Evolutionary conservation across 2,329 filamentous ascomycete species (phyloP).

Genomic region (Lizonia empirigonia): DNA sequence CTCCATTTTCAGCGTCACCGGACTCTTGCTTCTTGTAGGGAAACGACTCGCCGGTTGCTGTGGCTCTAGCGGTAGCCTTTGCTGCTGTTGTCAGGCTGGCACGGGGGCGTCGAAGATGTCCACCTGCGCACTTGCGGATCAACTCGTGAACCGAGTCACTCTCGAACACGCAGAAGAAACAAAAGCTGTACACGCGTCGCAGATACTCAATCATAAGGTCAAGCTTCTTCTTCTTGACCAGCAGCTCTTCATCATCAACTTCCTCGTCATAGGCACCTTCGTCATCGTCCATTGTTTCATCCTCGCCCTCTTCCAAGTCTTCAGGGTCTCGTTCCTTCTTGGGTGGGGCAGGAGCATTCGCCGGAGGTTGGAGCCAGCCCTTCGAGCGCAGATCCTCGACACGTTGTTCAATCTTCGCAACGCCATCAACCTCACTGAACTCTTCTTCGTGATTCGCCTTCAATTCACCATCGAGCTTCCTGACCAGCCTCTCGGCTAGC

Average conservation of each 20-base stretch:
- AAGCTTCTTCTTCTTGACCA: constrained; percentile 94
- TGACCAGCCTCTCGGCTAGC: constrained; percentile 79
- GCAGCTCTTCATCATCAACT: constrained; percentile 83
- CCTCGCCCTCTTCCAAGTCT: constrained; percentile 78
- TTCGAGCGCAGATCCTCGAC: constrained; percentile 80
- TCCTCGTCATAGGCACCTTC: constrained; percentile 74
- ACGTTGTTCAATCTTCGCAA: constrained; percentile 80
- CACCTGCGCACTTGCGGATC: constrained; percentile 92
- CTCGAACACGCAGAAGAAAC: constrained; percentile 99
- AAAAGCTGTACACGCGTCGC: constrained; percentile 96
- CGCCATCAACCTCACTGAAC: constrained; percentile 61
- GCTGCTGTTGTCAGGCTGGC: constrained; percentile 82
- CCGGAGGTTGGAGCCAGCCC: constrained; percentile 74
- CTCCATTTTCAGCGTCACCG: constrained; percentile 68
- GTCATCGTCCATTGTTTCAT: constrained; percentile 63
- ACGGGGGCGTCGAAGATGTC: constrained; percentile 90
- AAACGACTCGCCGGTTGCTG: constrained; percentile 80
- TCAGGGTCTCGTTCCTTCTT: constrained; percentile 69
- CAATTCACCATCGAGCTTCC: constrained; percentile 84
- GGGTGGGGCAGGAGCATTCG: constrained; percentile 55
- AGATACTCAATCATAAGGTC: constrained; percentile 96
- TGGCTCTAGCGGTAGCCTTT: constrained; percentile 83
- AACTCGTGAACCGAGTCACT: constrained; percentile 96
- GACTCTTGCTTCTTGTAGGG: constrained; percentile 79
- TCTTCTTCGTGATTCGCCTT: constrained; percentile 66